Evolutionary conservation across 768 basidiomycete genomes (phyloP).

Genomic region (Pholiota microspora): DNA sequence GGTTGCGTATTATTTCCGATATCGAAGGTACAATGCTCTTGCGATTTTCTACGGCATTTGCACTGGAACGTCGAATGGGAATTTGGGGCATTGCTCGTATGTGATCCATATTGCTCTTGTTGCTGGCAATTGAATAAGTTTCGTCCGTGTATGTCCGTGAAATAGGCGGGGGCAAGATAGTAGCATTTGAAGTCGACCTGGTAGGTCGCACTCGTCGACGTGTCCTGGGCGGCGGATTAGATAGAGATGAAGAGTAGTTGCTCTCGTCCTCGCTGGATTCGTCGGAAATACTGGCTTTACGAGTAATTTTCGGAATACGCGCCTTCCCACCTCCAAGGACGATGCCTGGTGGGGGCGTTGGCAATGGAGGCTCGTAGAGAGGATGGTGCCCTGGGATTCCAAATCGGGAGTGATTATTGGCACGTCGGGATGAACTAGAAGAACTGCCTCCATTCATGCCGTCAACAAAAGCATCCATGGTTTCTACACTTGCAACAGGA

Average conservation of each 20-base stretch:
- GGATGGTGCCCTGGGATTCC: constrained; percentile 65
- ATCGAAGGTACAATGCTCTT: constrained; percentile 74
- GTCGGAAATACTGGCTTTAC: constrained; percentile 29
- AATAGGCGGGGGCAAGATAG: constrained; percentile 15
- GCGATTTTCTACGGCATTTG: constrained; percentile 26
- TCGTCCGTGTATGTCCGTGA: constrained; percentile 10
- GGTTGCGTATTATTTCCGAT: constrained; percentile 81
- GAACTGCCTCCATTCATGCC: constrained; percentile 83
- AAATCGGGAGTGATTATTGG: constrained; percentile 51
- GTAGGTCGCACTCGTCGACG: constrained; percentile 31
- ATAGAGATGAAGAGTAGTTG: constrained; percentile 31
- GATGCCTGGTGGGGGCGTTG: constrained; percentile 79
- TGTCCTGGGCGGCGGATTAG: constrained; percentile 27
- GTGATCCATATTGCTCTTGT: constrained; percentile 8
- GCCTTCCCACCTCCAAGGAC: constrained; percentile 56
- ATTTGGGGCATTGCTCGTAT: constrained; percentile 18
- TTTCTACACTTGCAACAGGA: constrained; percentile 76
- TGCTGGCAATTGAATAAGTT: background rate
- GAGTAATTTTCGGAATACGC: constrained; percentile 26
- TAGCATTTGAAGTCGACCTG: constrained; percentile 26
- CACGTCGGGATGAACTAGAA: constrained; percentile 34
- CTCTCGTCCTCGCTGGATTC: constrained; percentile 57
- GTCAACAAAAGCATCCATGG: constrained; percentile 86
- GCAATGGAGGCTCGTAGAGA: constrained; percentile 79
- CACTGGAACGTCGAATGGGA: constrained; percentile 9